A percentile compares a stretch with the other conserved stretches of the same genome.
Evolutionary conservation across 2,329 filamentous ascomycete genomes (phyloP).

Genomic region (Chaetomium globosum): DNA sequence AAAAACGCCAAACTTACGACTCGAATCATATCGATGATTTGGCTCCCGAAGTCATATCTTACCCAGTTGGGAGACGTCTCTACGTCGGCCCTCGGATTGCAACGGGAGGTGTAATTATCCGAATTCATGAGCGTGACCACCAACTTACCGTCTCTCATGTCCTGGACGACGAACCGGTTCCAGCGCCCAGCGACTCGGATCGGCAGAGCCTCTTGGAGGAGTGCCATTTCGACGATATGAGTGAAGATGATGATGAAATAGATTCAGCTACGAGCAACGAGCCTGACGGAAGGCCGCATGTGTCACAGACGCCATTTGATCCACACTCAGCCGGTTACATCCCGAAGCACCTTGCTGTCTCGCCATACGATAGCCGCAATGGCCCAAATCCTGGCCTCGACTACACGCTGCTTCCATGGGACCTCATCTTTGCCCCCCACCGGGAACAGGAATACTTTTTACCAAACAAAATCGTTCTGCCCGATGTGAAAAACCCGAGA

Average conservation of each 20-base stretch:
- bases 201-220: background rate
- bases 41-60: too few species aligned
- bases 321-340: background rate
- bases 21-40: too few species aligned
- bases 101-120: background rate
- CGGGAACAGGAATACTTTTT: background rate
- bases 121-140: background rate
- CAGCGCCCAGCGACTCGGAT: background rate
- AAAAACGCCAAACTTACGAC: background rate
- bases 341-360: background rate
- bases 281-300: background rate
- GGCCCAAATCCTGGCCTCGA: background rate
- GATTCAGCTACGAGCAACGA: background rate
- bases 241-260: background rate
- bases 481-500: too few species aligned
- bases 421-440: background rate
- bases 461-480: background rate
- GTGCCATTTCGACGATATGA: slow-evolving; percentile 2
- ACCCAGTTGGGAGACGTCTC: background rate
- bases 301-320: background rate
- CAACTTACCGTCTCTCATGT: background rate
- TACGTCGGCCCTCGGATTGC: background rate
- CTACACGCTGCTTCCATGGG: background rate
- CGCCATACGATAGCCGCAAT: background rate
- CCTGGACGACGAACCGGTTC: background rate